These are phyloP conservation scores for Aureobasidium namibiae DNA, from an alignment of 2,329 filamentous ascomycete genomes.

Conservation along the genomic window DNA sequence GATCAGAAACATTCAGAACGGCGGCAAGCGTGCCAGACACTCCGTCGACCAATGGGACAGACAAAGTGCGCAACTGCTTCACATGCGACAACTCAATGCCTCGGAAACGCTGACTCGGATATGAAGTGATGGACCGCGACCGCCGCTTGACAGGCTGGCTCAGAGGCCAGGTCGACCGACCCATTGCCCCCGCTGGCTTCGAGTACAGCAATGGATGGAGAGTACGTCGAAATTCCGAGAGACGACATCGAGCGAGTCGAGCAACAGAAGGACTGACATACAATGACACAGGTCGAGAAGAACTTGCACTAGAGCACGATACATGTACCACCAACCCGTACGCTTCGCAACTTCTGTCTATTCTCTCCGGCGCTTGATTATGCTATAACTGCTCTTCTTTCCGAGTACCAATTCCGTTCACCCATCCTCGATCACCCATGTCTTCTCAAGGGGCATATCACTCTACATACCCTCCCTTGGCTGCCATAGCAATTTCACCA, in stretches of 20 bases:
- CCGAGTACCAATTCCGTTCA: not conserved
- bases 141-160: constrained; percentile 52
- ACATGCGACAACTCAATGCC: not conserved
- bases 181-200: constrained; percentile 52
- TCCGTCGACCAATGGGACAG: constrained; percentile 57
- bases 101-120: not conserved
- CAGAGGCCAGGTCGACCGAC: constrained; percentile 54
- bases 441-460: too few relatives aligned
- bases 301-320: constrained; percentile 6
- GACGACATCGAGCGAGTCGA: not conserved
- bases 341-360: not conserved
- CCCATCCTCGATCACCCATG: too few relatives aligned
- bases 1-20: constrained; percentile 53
- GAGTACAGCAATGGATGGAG: constrained; percentile 61
- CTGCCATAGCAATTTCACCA: too few relatives aligned
- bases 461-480: too few relatives aligned
- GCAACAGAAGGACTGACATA: not conserved
- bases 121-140: constrained; percentile 60
- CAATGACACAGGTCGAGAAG: constrained; percentile 19
- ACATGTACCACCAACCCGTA: not conserved
- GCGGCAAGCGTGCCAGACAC: constrained; percentile 53
- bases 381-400: not conserved
- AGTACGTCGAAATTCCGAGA: constrained; percentile 38
- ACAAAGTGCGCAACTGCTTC: constrained; percentile 35
- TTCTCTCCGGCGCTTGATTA: not conserved